These are phyloP conservation scores for Rhinocladiella similis DNA, from an alignment of 2,329 filamentous ascomycete genomes.

Conservation along the genomic window DNA sequence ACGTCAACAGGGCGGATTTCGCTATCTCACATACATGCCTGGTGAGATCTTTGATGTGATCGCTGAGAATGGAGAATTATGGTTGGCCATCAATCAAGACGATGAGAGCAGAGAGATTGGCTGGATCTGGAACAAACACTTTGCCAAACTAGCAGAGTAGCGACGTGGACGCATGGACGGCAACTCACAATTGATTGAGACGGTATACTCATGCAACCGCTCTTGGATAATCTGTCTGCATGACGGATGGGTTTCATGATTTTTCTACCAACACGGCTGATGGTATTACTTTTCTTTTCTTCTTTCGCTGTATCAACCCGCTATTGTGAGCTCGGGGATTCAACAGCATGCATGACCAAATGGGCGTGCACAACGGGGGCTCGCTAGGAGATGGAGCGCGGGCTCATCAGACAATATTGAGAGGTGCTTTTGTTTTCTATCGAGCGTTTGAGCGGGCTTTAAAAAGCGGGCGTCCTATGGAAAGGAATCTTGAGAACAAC, in stretches of 20 bases:
- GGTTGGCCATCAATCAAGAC: slow-evolving; percentile 97
- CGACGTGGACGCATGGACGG: neutral
- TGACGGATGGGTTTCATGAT: no score
- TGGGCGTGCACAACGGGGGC: neutral
- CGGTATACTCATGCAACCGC: neutral
- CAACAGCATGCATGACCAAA: neutral
- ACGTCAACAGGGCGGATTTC: slow-evolving; percentile 89
- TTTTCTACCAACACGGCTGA: no score
- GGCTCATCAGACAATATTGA: neutral
- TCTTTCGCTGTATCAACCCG: no score
- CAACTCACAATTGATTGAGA: neutral
- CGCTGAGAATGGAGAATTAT: slow-evolving; percentile 93
- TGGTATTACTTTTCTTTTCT: no score
- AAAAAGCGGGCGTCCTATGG: slow-evolving; percentile 2
- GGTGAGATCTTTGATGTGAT: slow-evolving; percentile 95
- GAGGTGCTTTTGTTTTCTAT: slow-evolving; percentile 2
- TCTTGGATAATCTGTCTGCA: slow-evolving; percentile 2
- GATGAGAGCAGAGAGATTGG: slow-evolving; percentile 76
- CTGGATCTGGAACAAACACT: slow-evolving; percentile 99
- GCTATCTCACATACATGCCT: slow-evolving; percentile 91
- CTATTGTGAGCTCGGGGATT: no score
- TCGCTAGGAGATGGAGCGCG: neutral
- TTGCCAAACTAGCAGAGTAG: slow-evolving; percentile 58
- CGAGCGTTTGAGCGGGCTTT: slow-evolving; percentile 17
- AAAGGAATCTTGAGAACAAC: slow-evolving; percentile 1